Evolutionary conservation across 805 yeast genomes (phyloP).

Genomic region (Lipomyces anomalus): DNA sequence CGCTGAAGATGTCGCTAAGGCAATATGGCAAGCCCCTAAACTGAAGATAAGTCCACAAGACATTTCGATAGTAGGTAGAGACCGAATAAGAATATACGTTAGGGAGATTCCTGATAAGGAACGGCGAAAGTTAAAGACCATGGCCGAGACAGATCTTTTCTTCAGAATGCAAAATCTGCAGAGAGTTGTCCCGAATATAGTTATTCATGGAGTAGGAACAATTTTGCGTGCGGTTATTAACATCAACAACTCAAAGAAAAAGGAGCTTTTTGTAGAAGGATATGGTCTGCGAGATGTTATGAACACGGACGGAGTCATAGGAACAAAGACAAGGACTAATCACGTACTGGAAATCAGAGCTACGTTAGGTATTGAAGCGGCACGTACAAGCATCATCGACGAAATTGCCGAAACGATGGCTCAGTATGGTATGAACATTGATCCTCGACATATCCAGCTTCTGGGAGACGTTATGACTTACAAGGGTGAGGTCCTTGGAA

Average conservation of each 20-base stretch:
- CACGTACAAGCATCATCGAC: slow-evolving; percentile 82
- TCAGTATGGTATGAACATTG: slow-evolving; percentile 99
- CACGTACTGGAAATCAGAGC: slow-evolving; percentile 84
- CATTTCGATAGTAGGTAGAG: slow-evolving; percentile 59
- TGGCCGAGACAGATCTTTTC: slow-evolving; percentile 49
- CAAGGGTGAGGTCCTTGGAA: slow-evolving; percentile 97
- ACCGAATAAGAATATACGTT: slow-evolving; percentile 41
- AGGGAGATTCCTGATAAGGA: slow-evolving; percentile 21
- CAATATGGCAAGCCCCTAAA: slow-evolving; percentile 80
- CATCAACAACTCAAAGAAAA: slow-evolving; percentile 75
- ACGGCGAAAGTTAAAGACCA: slow-evolving; percentile 26
- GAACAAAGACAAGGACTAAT: slow-evolving; percentile 80
- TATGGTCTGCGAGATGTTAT: slow-evolving; percentile 93
- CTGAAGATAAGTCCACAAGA: slow-evolving; percentile 73
- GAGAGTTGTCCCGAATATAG: slow-evolving; percentile 77
- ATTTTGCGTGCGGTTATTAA: slow-evolving; percentile 95
- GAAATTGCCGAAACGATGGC: slow-evolving; percentile 98
- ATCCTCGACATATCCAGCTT: slow-evolving; percentile 97
- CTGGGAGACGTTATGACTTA: slow-evolving; percentile 98
- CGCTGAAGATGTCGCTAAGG: slow-evolving; percentile 77
- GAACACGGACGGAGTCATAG: slow-evolving; percentile 95
- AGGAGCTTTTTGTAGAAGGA: slow-evolving; percentile 92
- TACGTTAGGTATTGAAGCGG: slow-evolving; percentile 97
- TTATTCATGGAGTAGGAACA: slow-evolving; percentile 87
- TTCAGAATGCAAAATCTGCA: slow-evolving; percentile 86